These are phyloP conservation scores for Scheffersomyces amazonensis DNA, from an alignment of 805 yeast species.

Conservation along the genomic window DNA sequence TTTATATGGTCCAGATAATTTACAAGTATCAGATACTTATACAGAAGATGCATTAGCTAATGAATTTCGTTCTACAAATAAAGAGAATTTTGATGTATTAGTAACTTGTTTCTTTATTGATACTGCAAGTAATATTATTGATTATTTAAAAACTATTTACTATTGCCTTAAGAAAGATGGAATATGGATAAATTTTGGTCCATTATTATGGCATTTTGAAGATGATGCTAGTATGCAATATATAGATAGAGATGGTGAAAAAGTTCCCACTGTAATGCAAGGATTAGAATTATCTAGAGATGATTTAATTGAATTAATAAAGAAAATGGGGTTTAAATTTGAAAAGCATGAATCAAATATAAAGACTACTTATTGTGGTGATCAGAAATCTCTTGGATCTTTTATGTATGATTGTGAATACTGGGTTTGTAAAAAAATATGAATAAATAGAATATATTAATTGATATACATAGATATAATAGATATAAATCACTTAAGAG, in stretches of 20 bases:
- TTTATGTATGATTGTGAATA: conserved; percentile 62
- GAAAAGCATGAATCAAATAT: conserved; percentile 41
- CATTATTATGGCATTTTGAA: conserved; percentile 71
- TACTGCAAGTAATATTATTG: conserved; percentile 58
- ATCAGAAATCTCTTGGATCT: conserved; percentile 47
- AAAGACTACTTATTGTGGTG: conserved; percentile 53
- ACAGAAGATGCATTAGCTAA: conserved; percentile 35
- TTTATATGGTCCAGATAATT: conserved; percentile 52
- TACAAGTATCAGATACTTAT: conserved; percentile 32
- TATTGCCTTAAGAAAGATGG: conserved; percentile 47
- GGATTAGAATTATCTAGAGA: conserved; percentile 62
- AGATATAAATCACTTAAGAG: conserved; percentile 4
- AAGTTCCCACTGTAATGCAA: conserved; percentile 32
- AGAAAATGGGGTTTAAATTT: conserved; percentile 50
- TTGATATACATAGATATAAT: background rate
- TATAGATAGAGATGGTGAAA: conserved; percentile 13
- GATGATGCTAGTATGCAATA: conserved; percentile 33
- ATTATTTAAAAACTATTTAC: conserved; percentile 49
- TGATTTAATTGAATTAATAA: conserved; percentile 48
- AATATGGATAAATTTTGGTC: conserved; percentile 66
- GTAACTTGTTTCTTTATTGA: conserved; percentile 63
- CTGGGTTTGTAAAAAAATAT: conserved; percentile 55
- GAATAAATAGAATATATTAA: no score
- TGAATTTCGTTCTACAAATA: conserved; percentile 40
- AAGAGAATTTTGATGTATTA: conserved; percentile 40